Conservation (phyloP, 495 filamentous ascomycete species). For the Aspergillus kassunensis region DNA sequence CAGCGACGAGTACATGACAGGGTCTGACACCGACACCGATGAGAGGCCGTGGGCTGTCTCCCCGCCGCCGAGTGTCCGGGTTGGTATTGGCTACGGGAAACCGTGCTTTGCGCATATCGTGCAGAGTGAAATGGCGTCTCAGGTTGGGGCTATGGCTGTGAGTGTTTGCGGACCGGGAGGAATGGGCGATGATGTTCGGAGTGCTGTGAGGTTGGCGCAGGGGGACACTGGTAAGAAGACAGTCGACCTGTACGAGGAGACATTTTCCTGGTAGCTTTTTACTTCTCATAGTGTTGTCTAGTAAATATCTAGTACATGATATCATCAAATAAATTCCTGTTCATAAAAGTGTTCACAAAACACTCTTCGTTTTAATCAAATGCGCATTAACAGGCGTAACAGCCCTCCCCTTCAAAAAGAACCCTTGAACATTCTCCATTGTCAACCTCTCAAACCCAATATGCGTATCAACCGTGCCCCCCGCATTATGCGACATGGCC, state of each 20-base stretch:
- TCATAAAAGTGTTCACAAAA: conserved; percentile 15
- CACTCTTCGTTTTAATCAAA: conserved; percentile 30
- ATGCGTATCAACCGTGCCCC: conserved; percentile 67
- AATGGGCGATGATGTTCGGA: conserved; percentile 42
- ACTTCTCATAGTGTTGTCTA: no score
- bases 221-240: conserved; percentile 24
- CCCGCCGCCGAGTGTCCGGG: conserved; percentile 26
- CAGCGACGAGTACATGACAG: conserved; percentile 26
- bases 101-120: conserved; percentile 33
- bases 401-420: conserved; percentile 49
- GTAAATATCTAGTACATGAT: no score
- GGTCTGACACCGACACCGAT: no score
- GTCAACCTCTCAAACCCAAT: conserved; percentile 67
- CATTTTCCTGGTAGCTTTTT: conserved; percentile 40
- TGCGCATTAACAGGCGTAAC: conserved; percentile 65
- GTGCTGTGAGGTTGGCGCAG: conserved; percentile 34
- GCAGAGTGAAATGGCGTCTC: conserved; percentile 31
- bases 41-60: conserved; percentile 28
- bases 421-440: conserved; percentile 67
- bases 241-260: conserved; percentile 42
- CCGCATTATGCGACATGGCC: conserved; percentile 67
- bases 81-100: conserved; percentile 31
- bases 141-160: conserved; percentile 43
- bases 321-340: no score
- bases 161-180: conserved; percentile 44